Evolutionary conservation across 768 basidiomycete species (phyloP), one percentile per base, ranked within the genome.

Genomic region (Agrocybe chaxingu): DNA sequence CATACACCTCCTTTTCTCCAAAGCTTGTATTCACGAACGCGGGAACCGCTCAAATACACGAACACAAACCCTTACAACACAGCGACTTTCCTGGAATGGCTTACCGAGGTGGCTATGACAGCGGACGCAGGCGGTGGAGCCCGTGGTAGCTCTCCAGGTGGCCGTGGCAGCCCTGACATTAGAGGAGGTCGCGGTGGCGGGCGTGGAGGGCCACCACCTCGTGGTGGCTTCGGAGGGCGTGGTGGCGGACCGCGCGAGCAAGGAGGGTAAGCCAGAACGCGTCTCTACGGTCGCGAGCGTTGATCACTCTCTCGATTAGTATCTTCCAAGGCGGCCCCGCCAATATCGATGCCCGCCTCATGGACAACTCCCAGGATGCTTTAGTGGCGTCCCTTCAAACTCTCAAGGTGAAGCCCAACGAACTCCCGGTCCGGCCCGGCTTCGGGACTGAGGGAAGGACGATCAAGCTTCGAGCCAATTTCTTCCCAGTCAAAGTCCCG

Each of bases 381-480:
- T 65, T 83, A 29, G 61, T 84, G 3, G 49, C 59, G 6, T 59
- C 70, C 0, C 70, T 76, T 52, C 64, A 64, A 29, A 49, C 53
- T 3, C 57, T 76, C 44, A 63, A 51, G 7, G 33, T 74, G 11
- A 62, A 64, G 16, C 53, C 59, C 6, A 64, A 67, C 36, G 71
- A 78, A 10, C 64, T 91, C 37, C 84, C 85, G 11, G 55, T 81
- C 8, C 76, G 84, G 16, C 81, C 82, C 6, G 80, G 73, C 11
- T 85, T 76, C 55, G 84, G 85, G 0, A 79, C 70, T 0, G 55
- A 54, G 1, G 84, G 85, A 8, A 71, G 53, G 34, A 36, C 63
- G 8, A 72, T 82, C 58, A 76, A 70, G 39, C 62, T 88, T 11
- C 75, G 87, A 6, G 74, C 85, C 41, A 89, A 89, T 57, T 87